phyloP scores from a whole-genome alignment of 2,329 filamentous ascomycete genomes.

The Septoria petroselini region DNA sequence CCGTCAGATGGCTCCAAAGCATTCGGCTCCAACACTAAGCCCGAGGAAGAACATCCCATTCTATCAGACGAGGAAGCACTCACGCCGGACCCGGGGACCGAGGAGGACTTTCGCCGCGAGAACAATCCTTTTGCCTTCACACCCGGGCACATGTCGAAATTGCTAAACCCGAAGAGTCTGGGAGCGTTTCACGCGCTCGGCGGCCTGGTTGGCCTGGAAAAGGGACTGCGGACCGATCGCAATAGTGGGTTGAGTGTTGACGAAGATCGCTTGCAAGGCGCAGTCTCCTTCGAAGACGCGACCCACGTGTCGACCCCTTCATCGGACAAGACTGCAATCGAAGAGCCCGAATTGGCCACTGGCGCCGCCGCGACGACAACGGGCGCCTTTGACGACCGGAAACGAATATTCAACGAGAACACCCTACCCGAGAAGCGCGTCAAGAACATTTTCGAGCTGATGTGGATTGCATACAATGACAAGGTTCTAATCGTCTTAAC shows the following conservation, averaged over 20 bases:
- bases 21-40: conserved; percentile 27
- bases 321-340: conserved; percentile 31
- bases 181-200: conserved; percentile 72
- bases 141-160: conserved; percentile 74
- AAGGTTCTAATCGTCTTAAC: conserved; percentile 72
- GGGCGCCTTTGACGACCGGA: conserved; percentile 59
- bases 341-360: conserved; percentile 26
- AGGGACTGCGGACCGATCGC: conserved; percentile 65
- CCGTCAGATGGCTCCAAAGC: conserved; percentile 35
- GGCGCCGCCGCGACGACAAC: conserved; percentile 18
- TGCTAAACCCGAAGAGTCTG: conserved; percentile 76
- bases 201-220: conserved; percentile 68
- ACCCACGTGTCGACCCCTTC: conserved; percentile 29
- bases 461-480: conserved; percentile 81
- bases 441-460: conserved; percentile 66
- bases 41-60: conserved; percentile 49
- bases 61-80: conserved; percentile 67
- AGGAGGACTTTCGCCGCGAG: conserved; percentile 69
- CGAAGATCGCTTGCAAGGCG: conserved; percentile 62
- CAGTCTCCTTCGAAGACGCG: conserved; percentile 66
- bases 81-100: conserved; percentile 70
- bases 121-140: conserved; percentile 84
- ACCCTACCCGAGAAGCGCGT: conserved; percentile 66
- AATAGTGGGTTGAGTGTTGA: conserved; percentile 66
- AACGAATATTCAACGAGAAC: conserved; percentile 67